These are phyloP conservation scores for Curvularia sp. DNA, from an alignment of 2,329 filamentous ascomycete species.

Conservation along the genomic window DNA sequence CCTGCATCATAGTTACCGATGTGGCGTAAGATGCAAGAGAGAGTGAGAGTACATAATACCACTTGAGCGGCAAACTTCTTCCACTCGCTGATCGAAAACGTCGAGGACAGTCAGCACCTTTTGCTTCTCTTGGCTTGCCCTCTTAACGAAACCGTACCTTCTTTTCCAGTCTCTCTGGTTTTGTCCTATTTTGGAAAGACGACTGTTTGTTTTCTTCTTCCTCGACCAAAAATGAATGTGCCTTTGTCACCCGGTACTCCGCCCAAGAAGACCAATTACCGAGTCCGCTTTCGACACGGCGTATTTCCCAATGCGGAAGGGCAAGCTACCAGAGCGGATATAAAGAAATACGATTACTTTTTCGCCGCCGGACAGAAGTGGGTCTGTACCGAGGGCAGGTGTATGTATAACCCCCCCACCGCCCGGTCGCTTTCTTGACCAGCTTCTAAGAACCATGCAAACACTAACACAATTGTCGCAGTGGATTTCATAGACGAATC, in stretches of 20 bases:
- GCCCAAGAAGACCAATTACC: constrained; percentile 27
- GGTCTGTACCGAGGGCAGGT: constrained; percentile 22
- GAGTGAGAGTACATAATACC: constrained; percentile 9
- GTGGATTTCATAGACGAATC: constrained; percentile 33
- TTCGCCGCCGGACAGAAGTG: constrained; percentile 27
- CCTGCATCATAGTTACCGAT: constrained; percentile 3
- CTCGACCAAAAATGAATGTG: background rate
- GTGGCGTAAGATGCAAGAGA: background rate
- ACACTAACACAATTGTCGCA: constrained; percentile 2
- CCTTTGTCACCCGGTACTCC: constrained; percentile 4
- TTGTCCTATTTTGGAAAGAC: background rate
- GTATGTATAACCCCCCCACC: constrained; percentile 18
- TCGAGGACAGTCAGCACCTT: constrained; percentile 5
- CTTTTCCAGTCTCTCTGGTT: background rate
- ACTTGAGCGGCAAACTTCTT: constrained; percentile 4
- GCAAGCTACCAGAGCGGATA: constrained; percentile 28
- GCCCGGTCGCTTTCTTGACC: background rate
- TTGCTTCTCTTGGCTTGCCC: background rate
- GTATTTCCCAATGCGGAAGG: constrained; percentile 27
- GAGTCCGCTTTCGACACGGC: constrained; percentile 31
- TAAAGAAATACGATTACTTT: constrained; percentile 38
- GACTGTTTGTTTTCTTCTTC: constrained; percentile 1
- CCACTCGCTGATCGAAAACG: background rate
- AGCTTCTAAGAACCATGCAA: background rate
- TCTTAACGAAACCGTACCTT: background rate